Conservation (phyloP, 257 asterid genomes). For the Parsonsia alboflavescens region DNA sequence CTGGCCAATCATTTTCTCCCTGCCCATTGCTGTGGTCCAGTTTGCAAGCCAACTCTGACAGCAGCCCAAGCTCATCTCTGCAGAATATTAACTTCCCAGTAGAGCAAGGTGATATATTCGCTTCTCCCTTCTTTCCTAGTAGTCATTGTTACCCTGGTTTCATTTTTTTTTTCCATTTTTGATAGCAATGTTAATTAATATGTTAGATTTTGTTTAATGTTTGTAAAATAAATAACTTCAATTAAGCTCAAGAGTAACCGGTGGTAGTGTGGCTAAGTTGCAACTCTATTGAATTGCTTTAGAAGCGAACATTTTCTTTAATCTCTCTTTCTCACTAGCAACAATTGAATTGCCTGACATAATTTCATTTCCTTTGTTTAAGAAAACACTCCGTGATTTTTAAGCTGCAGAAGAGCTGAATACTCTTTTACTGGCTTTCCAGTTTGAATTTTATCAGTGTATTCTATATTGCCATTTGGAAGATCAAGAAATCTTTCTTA, state of each 20-base stretch:
- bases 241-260: no score
- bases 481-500: neutral
- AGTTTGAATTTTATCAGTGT: no score
- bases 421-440: neutral
- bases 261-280: neutral
- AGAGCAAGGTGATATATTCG: conserved; percentile 43
- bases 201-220: neutral
- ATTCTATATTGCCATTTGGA: neutral
- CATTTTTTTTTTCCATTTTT: neutral
- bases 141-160: neutral
- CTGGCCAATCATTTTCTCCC: conserved; percentile 31
- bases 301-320: neutral
- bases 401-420: no score
- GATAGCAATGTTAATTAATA: neutral
- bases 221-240: neutral
- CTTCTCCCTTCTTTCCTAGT: no score
- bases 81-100: conserved; percentile 31
- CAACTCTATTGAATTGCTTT: neutral
- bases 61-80: conserved; percentile 27
- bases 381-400: neutral
- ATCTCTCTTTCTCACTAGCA: no score
- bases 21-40: conserved; percentile 36
- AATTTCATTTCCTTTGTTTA: neutral
- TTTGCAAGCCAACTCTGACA: conserved; percentile 25
- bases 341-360: neutral